phyloP scores from a whole-genome alignment of 768 basidiomycete genomes.

The Russula earlei region DNA sequence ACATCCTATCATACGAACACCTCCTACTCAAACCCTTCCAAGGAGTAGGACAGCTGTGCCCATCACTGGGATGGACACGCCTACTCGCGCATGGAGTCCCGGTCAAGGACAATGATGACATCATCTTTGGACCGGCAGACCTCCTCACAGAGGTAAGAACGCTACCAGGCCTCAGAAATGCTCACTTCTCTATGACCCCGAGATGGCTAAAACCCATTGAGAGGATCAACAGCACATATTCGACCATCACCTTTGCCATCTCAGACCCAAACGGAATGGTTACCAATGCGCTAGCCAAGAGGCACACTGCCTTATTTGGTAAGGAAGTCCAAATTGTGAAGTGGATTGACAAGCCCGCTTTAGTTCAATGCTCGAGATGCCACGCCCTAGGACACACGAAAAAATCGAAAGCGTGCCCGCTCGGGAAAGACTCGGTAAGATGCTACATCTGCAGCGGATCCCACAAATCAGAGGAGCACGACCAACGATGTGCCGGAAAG shows the following conservation, averaged over 20 bases:
- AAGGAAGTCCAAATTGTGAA: not conserved
- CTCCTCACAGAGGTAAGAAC: no score
- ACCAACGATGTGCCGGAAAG: not conserved
- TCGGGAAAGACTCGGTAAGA: not conserved
- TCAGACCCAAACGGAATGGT: not conserved
- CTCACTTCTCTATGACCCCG: no score
- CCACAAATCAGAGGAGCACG: not conserved
- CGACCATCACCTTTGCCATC: not conserved
- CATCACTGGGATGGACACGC: no score
- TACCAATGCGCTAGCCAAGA: not conserved
- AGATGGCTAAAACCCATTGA: not conserved
- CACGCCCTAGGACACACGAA: not conserved
- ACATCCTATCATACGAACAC: no score
- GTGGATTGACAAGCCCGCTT: not conserved
- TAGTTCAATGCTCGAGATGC: not conserved
- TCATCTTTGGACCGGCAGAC: no score
- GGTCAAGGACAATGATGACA: no score
- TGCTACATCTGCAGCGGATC: not conserved
- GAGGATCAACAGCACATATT: not conserved
- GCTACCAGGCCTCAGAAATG: no score
- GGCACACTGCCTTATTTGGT: not conserved
- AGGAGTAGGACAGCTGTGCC: no score
- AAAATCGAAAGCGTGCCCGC: not conserved
- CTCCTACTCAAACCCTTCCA: no score
- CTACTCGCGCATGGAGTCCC: no score